phyloP scores from a whole-genome alignment of 108 stramenopile species.

The Cyclotella kingstonii region DNA sequence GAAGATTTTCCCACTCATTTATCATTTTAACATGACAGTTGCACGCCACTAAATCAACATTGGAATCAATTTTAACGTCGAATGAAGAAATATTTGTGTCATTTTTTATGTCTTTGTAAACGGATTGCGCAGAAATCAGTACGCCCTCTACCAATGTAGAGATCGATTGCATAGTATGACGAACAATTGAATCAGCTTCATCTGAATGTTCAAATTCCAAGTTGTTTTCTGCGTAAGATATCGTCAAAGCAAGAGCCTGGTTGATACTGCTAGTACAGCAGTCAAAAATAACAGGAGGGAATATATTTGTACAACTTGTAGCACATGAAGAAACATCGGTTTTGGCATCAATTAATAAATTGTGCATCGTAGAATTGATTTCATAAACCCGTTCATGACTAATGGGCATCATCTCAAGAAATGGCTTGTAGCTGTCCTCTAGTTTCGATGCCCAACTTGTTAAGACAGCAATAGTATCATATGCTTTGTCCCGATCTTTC shows the following conservation, averaged over 20 bases:
- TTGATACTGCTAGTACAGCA: constrained; percentile 11
- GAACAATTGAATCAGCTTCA: not conserved
- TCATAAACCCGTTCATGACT: constrained; percentile 10
- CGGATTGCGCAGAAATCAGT: constrained; percentile 40
- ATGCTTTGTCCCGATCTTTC: constrained; percentile 15
- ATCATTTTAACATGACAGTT: constrained; percentile 38
- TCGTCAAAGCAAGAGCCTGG: constrained; percentile 10
- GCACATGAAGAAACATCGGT: constrained; percentile 27
- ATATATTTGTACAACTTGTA: constrained; percentile 13
- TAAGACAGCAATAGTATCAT: constrained; percentile 37
- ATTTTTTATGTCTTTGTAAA: not conserved
- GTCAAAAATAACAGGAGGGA: constrained; percentile 33
- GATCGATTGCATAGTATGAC: constrained; percentile 6
- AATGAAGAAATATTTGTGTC: not conserved
- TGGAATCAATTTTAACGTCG: not conserved
- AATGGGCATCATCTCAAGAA: constrained; percentile 23
- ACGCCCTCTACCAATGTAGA: constrained; percentile 30
- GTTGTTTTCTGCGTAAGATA: constrained; percentile 7
- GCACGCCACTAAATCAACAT: constrained; percentile 1
- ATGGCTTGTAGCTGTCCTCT: constrained; percentile 29
- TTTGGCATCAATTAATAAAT: constrained; percentile 11
- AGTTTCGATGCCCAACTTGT: constrained; percentile 29
- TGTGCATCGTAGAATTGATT: constrained; percentile 10
- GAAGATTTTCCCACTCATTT: constrained; percentile 35
- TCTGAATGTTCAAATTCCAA: constrained; percentile 3